Evolutionary conservation across 2,329 filamentous ascomycete species (phyloP).

Genomic region (Monosporascus sp.): DNA sequence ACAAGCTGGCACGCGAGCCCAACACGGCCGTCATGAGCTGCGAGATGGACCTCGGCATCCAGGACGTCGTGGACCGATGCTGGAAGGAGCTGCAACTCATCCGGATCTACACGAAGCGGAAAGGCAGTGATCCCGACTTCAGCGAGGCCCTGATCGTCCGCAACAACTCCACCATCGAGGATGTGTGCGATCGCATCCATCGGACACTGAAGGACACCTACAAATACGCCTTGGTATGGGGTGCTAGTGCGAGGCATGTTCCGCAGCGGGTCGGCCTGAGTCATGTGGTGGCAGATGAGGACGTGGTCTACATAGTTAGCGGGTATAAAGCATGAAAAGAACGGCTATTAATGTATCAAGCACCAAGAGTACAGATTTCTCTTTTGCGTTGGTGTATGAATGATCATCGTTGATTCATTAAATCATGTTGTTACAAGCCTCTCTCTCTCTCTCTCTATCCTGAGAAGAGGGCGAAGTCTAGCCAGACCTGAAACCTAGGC

Average conservation of each 20-base stretch:
- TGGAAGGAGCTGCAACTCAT: constrained; percentile 92
- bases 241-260: constrained; percentile 88
- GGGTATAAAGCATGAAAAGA: constrained; percentile 50
- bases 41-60: constrained; percentile 87
- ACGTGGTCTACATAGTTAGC: constrained; percentile 63
- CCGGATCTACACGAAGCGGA: constrained; percentile 92
- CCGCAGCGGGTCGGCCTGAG: constrained; percentile 86
- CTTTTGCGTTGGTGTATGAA: constrained; percentile 10
- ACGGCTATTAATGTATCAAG: too few species aligned
- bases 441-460: neutral
- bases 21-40: constrained; percentile 97
- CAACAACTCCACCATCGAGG: constrained; percentile 82
- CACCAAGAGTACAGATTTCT: neutral
- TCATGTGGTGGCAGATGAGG: constrained; percentile 69
- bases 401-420: constrained; percentile 19
- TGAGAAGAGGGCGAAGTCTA: too few species aligned
- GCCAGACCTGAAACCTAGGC: too few species aligned
- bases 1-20: constrained; percentile 85
- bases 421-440: constrained; percentile 12
- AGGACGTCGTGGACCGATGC: constrained; percentile 89
- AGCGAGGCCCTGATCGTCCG: constrained; percentile 88
- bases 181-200: constrained; percentile 95
- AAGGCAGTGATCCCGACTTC: constrained; percentile 86
- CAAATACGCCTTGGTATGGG: constrained; percentile 98
- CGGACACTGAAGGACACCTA: constrained; percentile 94